phyloP scores from a whole-genome alignment of 192 early-diverging fungal genomes.

The Backusella liffmaniae region DNA sequence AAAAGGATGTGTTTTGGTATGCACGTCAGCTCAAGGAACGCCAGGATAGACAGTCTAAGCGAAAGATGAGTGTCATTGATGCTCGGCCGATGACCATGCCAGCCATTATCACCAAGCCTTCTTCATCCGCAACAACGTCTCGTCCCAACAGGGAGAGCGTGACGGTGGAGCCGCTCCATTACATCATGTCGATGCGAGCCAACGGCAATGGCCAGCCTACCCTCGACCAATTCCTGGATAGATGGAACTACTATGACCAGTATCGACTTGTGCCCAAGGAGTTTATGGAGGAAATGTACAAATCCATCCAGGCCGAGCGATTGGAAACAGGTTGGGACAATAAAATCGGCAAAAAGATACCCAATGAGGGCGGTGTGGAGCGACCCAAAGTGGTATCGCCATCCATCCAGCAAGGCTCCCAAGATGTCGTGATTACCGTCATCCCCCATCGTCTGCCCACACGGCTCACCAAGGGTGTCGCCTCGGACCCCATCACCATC shows the following conservation, averaged over 20 bases:
- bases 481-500: conserved; percentile 53
- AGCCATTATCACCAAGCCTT: not conserved
- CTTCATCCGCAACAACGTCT: conserved; percentile 1
- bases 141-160: conserved; percentile 8
- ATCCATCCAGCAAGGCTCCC: not conserved
- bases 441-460: conserved; percentile 49
- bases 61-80: conserved; percentile 18
- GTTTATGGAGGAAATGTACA: conserved; percentile 41
- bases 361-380: not conserved
- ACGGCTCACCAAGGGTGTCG: conserved; percentile 52
- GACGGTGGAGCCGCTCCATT: conserved; percentile 20
- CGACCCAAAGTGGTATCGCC: conserved; percentile 8
- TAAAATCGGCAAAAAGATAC: conserved; percentile 1
- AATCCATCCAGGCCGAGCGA: conserved; percentile 42
- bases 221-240: conserved; percentile 22
- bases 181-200: conserved; percentile 17
- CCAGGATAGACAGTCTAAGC: conserved; percentile 16
- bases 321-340: conserved; percentile 49
- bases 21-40: conserved; percentile 31
- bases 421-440: conserved; percentile 36
- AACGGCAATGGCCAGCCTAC: conserved; percentile 3
- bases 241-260: conserved; percentile 36
- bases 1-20: conserved; percentile 38
- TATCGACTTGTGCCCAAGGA: conserved; percentile 32
- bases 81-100: not conserved